Evolutionary conservation across 176 grass and related monocot genomes (phyloP).

Genomic region (Bromus sterilis): DNA sequence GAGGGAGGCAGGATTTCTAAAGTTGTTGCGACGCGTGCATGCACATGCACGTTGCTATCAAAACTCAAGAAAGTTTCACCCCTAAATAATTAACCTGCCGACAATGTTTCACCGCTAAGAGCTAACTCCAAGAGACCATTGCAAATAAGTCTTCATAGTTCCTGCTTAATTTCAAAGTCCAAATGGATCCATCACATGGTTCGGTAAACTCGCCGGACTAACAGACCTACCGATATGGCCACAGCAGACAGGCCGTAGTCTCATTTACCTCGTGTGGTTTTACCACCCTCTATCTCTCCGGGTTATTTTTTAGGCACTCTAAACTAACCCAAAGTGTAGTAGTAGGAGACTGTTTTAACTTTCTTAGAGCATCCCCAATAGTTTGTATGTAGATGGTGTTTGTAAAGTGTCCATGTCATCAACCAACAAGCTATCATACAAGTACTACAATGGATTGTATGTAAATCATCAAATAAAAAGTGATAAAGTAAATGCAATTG

Average conservation of each 20-base stretch:
- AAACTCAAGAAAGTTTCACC: not conserved
- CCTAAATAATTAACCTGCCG: constrained; percentile 2
- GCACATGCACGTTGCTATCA: constrained; percentile 12
- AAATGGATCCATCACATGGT: not conserved
- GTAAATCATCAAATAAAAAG: too few relatives aligned
- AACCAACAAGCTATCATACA: too few relatives aligned
- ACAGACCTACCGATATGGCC: not conserved
- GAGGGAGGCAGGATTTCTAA: constrained; percentile 16
- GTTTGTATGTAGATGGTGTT: too few relatives aligned
- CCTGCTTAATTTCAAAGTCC: not conserved
- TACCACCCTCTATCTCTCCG: not conserved
- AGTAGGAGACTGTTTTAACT: not conserved
- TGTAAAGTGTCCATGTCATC: too few relatives aligned
- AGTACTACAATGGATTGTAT: too few relatives aligned
- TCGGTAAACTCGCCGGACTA: not conserved
- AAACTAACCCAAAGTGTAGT: not conserved
- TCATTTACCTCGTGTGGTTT: not conserved
- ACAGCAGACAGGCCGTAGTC: not conserved
- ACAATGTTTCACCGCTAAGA: constrained; percentile 16
- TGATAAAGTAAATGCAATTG: too few relatives aligned
- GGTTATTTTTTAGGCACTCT: not conserved
- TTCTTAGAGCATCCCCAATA: not conserved
- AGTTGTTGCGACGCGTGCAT: not conserved
- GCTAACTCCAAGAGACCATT: not conserved
- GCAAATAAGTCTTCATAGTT: not conserved